Base-by-base conservation (phyloP, 2,329 filamentous ascomycete genomes). In the Colletotrichum navitas region DNA sequence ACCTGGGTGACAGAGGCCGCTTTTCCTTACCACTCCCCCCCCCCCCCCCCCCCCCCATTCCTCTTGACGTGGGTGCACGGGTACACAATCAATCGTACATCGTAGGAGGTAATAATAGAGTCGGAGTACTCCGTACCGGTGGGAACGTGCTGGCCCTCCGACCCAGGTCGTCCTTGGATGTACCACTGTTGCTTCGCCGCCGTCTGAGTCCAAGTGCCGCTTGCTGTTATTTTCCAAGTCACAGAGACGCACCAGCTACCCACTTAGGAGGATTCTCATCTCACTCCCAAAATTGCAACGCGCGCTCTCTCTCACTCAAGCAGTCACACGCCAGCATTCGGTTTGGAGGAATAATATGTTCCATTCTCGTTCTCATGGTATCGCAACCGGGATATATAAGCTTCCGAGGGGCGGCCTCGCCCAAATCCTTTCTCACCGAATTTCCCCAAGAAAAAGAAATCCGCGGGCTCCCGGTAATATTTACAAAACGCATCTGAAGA, bases 341-440 rank as follows among this genome's bases (percentile, higher is more conserved):
- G 18, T 29, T 55, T 39, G 39, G 11, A 45, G 51, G 18, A 55
- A 11, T 24, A 18, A 32, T 10, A 12, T 18, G 21, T 61, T 60
- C 26, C 29, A 49, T 61, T 51, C 52, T 51, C 16, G 11, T 51
- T 67, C 41, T 67, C 49, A 4, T 67, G 63, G 56, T 71, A 71
- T 67, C 67, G 45, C 55, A 41, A 62, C 21, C 62, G n/a, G 5
- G 18, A 41, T 43, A 51, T 43, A n/a, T n/a, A 52, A 43, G 51
- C 32, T 29, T 24, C 32, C 32, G 18, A n/a, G 12, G 11, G 45
- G 47, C 47, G 43, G 18, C 41, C 56, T 56, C 55, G 56, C 55
- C 12, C 12, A 14, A 52, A 43, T 21, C 41, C 55, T 47, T 66
- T 55, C 34, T 36, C 55, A 41, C 55, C 41, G 45, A 49, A 61